A percentile compares a stretch with the other conserved stretches of the same genome.
Evolutionary conservation across 2,329 filamentous ascomycete genomes (phyloP).

Genomic region (Colletotrichum sp.): DNA sequence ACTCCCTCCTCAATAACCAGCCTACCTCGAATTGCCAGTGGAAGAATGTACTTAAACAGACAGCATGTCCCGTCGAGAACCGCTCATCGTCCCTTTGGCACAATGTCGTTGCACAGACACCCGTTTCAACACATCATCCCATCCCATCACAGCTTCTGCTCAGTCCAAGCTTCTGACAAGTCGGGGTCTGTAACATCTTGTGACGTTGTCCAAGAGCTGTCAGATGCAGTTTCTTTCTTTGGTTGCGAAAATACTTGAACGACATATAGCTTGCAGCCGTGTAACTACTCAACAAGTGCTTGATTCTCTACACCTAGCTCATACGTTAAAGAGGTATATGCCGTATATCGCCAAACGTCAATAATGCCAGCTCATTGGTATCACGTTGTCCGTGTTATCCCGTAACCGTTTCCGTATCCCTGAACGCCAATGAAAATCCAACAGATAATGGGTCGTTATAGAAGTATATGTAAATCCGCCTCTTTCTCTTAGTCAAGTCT

Average conservation of each 20-base stretch:
- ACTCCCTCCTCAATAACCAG: background rate
- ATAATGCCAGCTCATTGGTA: conserved; percentile 20
- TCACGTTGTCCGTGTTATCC: background rate
- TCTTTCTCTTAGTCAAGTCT: conserved; percentile 37
- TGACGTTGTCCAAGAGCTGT: background rate
- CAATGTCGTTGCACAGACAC: background rate
- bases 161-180: background rate
- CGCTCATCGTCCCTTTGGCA: background rate
- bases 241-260: too few relatives aligned
- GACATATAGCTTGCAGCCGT: too few relatives aligned
- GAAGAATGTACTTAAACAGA: background rate
- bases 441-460: background rate
- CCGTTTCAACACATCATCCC: background rate
- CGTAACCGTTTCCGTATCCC: background rate
- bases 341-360: background rate
- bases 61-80: background rate
- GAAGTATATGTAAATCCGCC: background rate
- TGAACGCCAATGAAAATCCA: conserved; percentile 3
- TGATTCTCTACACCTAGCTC: conserved; percentile 3
- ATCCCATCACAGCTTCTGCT: background rate
- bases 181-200: background rate
- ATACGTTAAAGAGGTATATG: background rate
- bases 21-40: background rate
- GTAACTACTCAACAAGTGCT: background rate
- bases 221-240: background rate